Evolutionary conservation across 1,284 basidiomycete species (phyloP).

Genomic region (Moesziomyces aphidis): DNA sequence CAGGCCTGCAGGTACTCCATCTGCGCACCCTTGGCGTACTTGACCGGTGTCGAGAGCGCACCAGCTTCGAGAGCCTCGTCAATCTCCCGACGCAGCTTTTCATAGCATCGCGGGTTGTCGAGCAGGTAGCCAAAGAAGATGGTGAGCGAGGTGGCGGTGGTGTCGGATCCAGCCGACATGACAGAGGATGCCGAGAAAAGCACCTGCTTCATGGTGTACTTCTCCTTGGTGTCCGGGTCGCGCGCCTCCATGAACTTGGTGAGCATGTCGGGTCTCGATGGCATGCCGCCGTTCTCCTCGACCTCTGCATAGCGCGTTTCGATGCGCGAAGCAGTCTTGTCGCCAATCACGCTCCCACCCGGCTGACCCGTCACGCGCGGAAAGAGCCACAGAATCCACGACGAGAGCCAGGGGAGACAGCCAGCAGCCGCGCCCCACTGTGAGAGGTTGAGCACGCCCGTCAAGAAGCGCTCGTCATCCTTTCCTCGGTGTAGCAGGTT

Average conservation of each 20-base stretch:
- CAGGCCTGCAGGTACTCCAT: constrained; percentile 62
- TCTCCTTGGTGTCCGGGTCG: constrained; percentile 41
- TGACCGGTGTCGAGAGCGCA: constrained; percentile 45
- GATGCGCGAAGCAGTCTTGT: constrained; percentile 44
- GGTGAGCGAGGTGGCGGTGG: constrained; percentile 56
- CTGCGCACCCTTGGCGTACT: constrained; percentile 53
- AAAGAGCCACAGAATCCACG: constrained; percentile 34
- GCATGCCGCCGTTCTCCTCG: constrained; percentile 33
- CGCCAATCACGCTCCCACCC: constrained; percentile 49
- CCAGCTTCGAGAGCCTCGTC: constrained; percentile 52
- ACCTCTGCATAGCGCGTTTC: constrained; percentile 46
- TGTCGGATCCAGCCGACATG: constrained; percentile 61
- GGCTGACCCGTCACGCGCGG: constrained; percentile 47
- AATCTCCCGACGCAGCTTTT: constrained; percentile 56
- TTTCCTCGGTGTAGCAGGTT: constrained; percentile 40
- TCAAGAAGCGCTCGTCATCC: constrained; percentile 44
- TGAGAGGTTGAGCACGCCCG: constrained; percentile 51
- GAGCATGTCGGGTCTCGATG: constrained; percentile 49
- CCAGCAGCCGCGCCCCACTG: constrained; percentile 55
- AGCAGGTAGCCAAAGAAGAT: constrained; percentile 61
- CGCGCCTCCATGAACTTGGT: constrained; percentile 53
- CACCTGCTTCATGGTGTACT: constrained; percentile 42
- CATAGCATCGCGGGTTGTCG: constrained; percentile 48
- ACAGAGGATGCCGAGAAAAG: constrained; percentile 45
- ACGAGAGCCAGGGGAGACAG: constrained; percentile 40